These are phyloP conservation scores for Dipteronia sinensis DNA, from an alignment of 345 rosid genomes.

Conservation along the genomic window DNA sequence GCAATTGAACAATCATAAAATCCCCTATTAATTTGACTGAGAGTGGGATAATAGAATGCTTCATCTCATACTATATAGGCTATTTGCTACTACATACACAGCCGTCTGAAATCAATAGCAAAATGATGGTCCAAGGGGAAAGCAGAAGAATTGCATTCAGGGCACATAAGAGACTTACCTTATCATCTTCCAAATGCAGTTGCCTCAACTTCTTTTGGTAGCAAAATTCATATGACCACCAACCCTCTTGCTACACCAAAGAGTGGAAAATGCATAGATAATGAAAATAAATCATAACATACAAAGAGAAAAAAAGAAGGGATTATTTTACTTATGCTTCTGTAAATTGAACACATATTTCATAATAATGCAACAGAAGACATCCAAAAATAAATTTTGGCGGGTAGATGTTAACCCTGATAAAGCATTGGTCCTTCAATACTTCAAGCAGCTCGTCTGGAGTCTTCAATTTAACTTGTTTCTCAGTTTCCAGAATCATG, in stretches of 20 bases:
- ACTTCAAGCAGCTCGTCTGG: slow-evolving; percentile 89
- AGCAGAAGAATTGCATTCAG: slow-evolving; percentile 1
- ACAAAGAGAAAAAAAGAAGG: not conserved
- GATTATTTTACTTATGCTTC: not conserved
- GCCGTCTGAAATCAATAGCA: not conserved
- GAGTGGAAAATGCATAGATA: not conserved
- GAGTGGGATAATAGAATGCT: not conserved
- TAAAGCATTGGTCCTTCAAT: slow-evolving; percentile 58
- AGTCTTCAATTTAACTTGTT: slow-evolving; percentile 68
- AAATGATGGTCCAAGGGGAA: not conserved
- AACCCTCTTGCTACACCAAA: slow-evolving; percentile 88
- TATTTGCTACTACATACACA: not conserved
- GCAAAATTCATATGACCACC: slow-evolving; percentile 99
- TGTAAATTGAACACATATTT: not conserved
- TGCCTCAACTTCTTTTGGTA: slow-evolving; percentile 58
- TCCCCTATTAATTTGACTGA: not conserved
- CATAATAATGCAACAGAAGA: slow-evolving; percentile 7
- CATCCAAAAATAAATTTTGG: not conserved
- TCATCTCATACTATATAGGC: not conserved
- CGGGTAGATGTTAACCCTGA: slow-evolving; percentile 50
- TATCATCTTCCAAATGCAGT: slow-evolving; percentile 71
- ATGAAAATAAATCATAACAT: not conserved
- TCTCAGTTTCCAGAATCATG: slow-evolving; percentile 80
- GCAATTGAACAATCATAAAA: not conserved
- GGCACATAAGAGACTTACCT: slow-evolving; percentile 40